These are phyloP conservation scores for Kazachstania taianensis DNA, from an alignment of 805 yeast genomes.

Conservation along the genomic window DNA sequence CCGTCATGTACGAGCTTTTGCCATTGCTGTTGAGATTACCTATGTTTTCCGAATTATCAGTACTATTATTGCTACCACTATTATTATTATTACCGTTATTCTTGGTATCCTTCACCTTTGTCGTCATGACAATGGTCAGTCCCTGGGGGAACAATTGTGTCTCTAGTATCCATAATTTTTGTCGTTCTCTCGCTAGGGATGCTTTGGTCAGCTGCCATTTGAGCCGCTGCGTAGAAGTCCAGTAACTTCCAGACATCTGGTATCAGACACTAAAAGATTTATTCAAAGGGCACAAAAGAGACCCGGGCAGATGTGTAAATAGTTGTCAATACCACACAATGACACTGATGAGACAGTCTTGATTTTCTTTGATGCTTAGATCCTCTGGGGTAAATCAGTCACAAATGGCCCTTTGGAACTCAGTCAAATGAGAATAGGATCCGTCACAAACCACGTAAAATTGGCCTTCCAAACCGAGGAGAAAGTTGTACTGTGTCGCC, in stretches of 20 bases:
- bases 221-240: conserved; percentile 74
- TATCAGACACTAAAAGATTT: too few relatives aligned
- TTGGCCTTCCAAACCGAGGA: too few relatives aligned
- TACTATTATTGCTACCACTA: not conserved
- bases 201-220: conserved; percentile 75
- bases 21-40: not conserved
- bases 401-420: too few relatives aligned
- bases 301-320: not conserved
- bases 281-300: too few relatives aligned
- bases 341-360: too few relatives aligned
- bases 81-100: not conserved
- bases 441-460: too few relatives aligned
- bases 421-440: too few relatives aligned
- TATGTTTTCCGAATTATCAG: not conserved
- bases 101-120: conserved; percentile 11
- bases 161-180: conserved; percentile 32
- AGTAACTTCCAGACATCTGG: conserved; percentile 77
- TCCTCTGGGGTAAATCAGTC: too few relatives aligned
- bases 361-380: too few relatives aligned
- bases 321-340: not conserved
- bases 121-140: conserved; percentile 27
- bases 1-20: not conserved
- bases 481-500: too few relatives aligned
- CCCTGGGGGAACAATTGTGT: conserved; percentile 29
- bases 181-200: conserved; percentile 39